phyloP scores from a whole-genome alignment of 495 filamentous ascomycete species.

The Pyrenula massariospora region DNA sequence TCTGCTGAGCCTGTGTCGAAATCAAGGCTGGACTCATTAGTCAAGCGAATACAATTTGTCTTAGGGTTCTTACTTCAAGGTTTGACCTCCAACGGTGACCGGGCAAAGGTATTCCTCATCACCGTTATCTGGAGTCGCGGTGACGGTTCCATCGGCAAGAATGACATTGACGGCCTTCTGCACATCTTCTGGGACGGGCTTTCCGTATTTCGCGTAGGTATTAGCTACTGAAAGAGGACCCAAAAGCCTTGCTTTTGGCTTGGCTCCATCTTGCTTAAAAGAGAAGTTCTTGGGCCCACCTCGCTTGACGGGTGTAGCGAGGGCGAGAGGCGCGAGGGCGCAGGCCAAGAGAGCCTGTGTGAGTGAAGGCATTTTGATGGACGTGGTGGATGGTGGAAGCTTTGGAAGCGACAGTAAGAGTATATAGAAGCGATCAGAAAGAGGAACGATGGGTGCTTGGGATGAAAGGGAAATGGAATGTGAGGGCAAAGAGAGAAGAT shows the following conservation, averaged over 20 bases:
- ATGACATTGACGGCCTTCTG: conserved; percentile 24
- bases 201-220: conserved; percentile 33
- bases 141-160: conserved; percentile 27
- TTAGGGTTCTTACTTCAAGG: too few relatives aligned
- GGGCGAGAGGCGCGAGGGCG: not conserved
- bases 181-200: conserved; percentile 26
- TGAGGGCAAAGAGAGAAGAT: too few relatives aligned
- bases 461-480: not conserved
- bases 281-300: not conserved
- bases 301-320: not conserved
- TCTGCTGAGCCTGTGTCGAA: conserved; percentile 71
- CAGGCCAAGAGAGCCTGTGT: not conserved
- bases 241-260: not conserved
- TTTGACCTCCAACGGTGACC: conserved; percentile 51
- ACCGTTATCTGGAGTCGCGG: conserved; percentile 39
- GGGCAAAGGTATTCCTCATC: conserved; percentile 59
- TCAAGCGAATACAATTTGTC: too few relatives aligned
- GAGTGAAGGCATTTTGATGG: not conserved
- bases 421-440: not conserved
- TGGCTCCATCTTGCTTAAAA: not conserved
- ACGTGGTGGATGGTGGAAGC: not conserved
- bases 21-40: conserved; percentile 51
- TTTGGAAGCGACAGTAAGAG: not conserved
- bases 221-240: conserved; percentile 8
- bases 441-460: not conserved